Base-by-base conservation (phyloP, 192 early-diverging fungal species). In the Coemansia sp. region DNA sequence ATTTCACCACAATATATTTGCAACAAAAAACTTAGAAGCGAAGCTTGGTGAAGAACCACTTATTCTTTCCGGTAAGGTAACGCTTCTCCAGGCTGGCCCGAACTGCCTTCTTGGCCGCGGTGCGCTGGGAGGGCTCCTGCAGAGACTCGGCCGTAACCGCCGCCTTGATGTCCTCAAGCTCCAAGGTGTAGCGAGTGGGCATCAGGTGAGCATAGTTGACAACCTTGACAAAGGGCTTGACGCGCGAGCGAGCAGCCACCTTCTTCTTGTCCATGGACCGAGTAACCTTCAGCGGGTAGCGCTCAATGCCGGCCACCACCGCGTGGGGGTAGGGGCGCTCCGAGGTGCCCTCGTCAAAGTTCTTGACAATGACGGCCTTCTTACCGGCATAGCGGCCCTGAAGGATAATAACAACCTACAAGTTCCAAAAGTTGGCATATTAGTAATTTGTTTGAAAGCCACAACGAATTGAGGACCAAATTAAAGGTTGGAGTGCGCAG, bases 31-130 rank as follows among this genome's bases (percentile, higher is more conserved):
- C 27, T 92, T 90, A 93, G 89, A 93, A 94, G 74, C 91, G 87
- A 68, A 99, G 93, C 90, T 99, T 99, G 86, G 91, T 90, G 88
- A 99, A 99, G 94, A 99, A 99, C 97, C 97, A 99, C 89, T 94
- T 94, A 91, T 97, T 98, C 92, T 98, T 99, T 84, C 97, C 97
- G 72, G 87, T 85, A 77, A 91, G 88, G 88, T 98, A 95, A 80
- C 94, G 90, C 86, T 97, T 94, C 88, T 98, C 88, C 75, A 99
- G 93, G 67, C 93, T 86, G 87, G 90, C 92, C 87, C 93, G 96
- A 84, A 99, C 85, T 75, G 88, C 89, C 88, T 95, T 96, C 86
- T 91, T 93, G 84, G 94, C 89, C 31, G 87, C 85, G 57, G 87
- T 72, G 70, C 93, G 89, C 85, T 97, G 94, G 71, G 93, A 82